Evolutionary conservation across 2,329 filamentous ascomycete genomes (phyloP).

Genomic region (Penicillium sp.): DNA sequence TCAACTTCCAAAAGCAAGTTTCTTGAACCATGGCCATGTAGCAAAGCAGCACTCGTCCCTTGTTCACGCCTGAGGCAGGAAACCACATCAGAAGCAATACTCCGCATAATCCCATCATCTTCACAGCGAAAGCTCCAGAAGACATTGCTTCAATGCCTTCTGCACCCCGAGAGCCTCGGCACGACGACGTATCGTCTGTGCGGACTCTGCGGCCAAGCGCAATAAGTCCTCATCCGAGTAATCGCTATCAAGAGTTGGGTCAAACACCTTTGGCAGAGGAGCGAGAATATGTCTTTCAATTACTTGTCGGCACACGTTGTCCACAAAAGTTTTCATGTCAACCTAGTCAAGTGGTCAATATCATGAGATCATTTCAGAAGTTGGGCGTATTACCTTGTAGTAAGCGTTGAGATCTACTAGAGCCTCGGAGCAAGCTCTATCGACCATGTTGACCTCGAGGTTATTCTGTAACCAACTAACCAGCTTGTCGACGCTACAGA

Average conservation of each 20-base stretch:
- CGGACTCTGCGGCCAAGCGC: neutral
- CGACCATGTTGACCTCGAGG: neutral
- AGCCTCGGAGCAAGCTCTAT: slow-evolving; percentile 25
- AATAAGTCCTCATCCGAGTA: neutral
- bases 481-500: neutral
- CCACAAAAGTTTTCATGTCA: slow-evolving; percentile 29
- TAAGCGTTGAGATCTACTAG: slow-evolving; percentile 24
- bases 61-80: neutral
- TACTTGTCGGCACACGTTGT: slow-evolving; percentile 30
- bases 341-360: neutral
- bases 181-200: neutral
- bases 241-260: neutral
- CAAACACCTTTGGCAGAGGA: slow-evolving; percentile 3
- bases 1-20: neutral
- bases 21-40: neutral
- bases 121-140: neutral
- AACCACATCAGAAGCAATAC: neutral
- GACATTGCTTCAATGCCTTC: neutral
- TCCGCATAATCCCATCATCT: neutral
- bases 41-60: neutral
- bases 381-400: slow-evolving; percentile 22
- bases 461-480: neutral
- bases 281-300: slow-evolving; percentile 25
- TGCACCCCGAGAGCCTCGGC: neutral
- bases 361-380: neutral